Evolutionary conservation across 306 rosid genomes (phyloP), one percentile per base, ranked within the genome.

Genomic region (Gillenia trifoliata): DNA sequence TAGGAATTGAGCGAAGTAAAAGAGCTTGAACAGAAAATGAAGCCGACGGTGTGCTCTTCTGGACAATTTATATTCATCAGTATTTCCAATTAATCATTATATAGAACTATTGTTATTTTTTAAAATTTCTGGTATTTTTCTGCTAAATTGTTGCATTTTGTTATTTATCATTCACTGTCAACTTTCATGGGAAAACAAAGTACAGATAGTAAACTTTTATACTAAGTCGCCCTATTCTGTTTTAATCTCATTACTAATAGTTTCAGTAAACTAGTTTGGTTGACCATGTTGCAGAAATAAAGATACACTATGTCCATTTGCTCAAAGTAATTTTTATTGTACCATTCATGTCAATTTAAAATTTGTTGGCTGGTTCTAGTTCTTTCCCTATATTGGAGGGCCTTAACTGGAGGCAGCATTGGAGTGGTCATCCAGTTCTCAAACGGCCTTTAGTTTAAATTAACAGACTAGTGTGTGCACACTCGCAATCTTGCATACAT

Each of bases 1-100:
- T 89, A 92, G 99, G 99, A 95, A 69, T 68, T 95, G 76, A 88
- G 88, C 86, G 99, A 95, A 55, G 73, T 88, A 70, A 92, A 82
- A 78, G 98, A 92, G 66, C 80, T 82, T n/a, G 99, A 95, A 80
- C 97, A 86, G 45, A 85, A 87, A 82, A 84, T 92, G 90, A 92
- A 92, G 74, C 97, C 98, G 13, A 95, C 90, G 99, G 99, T 92
- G 34, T 72, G 85, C 54, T 79, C 72, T 43, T 77, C 38, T 68
- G 36, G 71, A 64, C 29, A 47, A 20, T 62, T 80, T 36, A 22
- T 66, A 56, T 63, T 30, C 54, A 25, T 62, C 23, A 7, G 4
- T 62, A n/a, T 64, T 84, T 72, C 50, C 34, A 50, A 72, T 65
- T 70, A 78, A 59, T 66, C 60, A 55, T 55, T 41, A 62, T 73